These are phyloP conservation scores for Penicillium coffeae DNA, from an alignment of 495 filamentous ascomycete species.

Conservation along the genomic window DNA sequence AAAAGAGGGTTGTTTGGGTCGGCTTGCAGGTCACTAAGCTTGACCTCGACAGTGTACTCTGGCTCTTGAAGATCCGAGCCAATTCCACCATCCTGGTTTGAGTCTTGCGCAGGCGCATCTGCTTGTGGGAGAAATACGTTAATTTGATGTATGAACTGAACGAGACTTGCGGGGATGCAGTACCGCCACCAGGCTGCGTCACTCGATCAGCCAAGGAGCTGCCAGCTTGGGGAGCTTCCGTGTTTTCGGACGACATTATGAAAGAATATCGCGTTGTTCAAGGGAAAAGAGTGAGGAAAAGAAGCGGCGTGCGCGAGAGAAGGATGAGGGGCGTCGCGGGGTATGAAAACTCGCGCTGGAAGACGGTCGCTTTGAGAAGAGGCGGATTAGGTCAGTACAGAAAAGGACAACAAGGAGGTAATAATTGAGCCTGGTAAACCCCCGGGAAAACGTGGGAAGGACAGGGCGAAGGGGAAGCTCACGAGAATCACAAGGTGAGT, in stretches of 20 bases:
- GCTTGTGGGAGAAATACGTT: neutral
- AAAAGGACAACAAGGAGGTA: too few relatives aligned
- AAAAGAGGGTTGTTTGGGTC: constrained; percentile 84
- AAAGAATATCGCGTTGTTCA: neutral
- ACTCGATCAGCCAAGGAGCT: constrained; percentile 62
- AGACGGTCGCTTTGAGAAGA: too few relatives aligned
- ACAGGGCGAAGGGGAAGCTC: neutral
- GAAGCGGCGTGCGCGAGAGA: neutral
- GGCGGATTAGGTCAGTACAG: too few relatives aligned
- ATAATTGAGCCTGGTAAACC: too few relatives aligned
- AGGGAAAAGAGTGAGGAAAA: neutral
- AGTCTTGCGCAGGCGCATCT: neutral
- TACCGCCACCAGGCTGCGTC: constrained; percentile 41
- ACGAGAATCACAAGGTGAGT: neutral
- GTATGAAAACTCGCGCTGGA: too few relatives aligned
- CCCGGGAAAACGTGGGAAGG: too few relatives aligned
- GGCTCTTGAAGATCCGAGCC: constrained; percentile 64
- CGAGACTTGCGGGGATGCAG: neutral
- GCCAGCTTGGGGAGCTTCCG: constrained; percentile 20
- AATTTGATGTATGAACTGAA: neutral
- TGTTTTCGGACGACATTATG: constrained; percentile 34
- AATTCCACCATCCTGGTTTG: constrained; percentile 48
- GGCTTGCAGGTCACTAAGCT: constrained; percentile 81
- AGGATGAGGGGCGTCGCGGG: neutral
- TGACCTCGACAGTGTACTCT: constrained; percentile 81